These are phyloP conservation scores for Solanum aculeatissimum DNA, from an alignment of 305 asterid genomes.

Conservation along the genomic window DNA sequence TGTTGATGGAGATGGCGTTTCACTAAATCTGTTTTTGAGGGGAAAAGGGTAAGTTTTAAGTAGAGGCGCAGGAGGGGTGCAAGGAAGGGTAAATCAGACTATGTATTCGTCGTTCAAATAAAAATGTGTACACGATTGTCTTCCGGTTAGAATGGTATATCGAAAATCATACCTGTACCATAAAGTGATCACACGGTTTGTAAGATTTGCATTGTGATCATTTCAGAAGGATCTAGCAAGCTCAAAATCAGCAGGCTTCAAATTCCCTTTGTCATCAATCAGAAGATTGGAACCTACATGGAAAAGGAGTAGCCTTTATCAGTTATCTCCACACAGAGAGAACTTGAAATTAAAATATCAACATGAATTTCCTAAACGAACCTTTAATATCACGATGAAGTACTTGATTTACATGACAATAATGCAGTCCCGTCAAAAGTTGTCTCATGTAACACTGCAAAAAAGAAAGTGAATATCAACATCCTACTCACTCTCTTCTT, in stretches of 20 bases:
- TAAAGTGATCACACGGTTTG: slow-evolving; percentile 89
- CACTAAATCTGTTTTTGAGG: no score
- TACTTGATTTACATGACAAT: slow-evolving; percentile 97
- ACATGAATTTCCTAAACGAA: slow-evolving; percentile 15
- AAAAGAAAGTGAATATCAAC: slow-evolving; percentile 33
- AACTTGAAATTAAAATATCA: slow-evolving; percentile 1
- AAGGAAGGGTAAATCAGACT: no score
- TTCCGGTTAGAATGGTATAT: no score
- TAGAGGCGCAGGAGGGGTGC: no score
- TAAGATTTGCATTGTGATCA: slow-evolving; percentile 87
- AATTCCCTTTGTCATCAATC: slow-evolving; percentile 83
- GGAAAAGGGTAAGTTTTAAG: no score
- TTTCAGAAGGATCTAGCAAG: slow-evolving; percentile 79
- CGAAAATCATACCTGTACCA: slow-evolving; percentile 86
- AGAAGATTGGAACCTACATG: slow-evolving; percentile 86
- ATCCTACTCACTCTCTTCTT: slow-evolving; percentile 30
- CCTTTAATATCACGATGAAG: slow-evolving; percentile 99
- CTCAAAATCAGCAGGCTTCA: slow-evolving; percentile 97
- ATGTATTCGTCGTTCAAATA: no score
- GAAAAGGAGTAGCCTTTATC: not conserved
- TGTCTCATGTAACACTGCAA: slow-evolving; percentile 92
- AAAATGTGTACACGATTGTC: no score
- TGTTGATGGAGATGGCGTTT: no score
- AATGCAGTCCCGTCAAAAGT: slow-evolving; percentile 97
- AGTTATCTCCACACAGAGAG: slow-evolving; percentile 3